These are phyloP conservation scores for Amaranthus hypochondriacus DNA, from an alignment of 148 eudicot species.

Conservation along the genomic window DNA sequence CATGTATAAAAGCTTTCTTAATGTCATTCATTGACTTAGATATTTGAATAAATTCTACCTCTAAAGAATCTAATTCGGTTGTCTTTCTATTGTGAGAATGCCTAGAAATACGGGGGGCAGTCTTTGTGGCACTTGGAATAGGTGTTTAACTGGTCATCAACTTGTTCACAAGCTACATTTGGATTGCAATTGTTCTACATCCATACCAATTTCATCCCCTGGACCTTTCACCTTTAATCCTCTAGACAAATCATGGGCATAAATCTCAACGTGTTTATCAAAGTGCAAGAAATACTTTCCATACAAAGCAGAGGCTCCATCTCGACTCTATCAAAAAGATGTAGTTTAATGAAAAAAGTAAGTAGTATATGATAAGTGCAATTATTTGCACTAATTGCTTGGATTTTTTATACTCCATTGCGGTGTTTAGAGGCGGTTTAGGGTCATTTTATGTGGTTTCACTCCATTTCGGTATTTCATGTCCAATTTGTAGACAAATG, in stretches of 20 bases:
- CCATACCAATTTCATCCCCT: background rate
- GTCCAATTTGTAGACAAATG: no score
- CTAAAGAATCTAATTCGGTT: background rate
- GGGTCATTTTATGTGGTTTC: no score
- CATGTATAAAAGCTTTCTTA: background rate
- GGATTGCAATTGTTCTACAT: background rate
- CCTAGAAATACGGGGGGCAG: background rate
- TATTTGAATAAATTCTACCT: background rate
- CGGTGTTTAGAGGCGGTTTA: no score
- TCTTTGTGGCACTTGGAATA: background rate
- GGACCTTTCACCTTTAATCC: background rate
- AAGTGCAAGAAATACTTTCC: background rate
- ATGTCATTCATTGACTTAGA: constrained; percentile 9
- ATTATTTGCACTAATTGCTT: no score
- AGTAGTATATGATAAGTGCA: no score
- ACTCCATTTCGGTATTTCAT: no score
- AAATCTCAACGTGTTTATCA: constrained; percentile 5
- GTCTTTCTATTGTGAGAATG: background rate
- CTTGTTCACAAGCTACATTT: background rate
- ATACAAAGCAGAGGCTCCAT: constrained; percentile 3
- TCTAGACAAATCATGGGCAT: background rate
- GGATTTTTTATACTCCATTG: no score
- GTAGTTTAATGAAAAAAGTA: background rate
- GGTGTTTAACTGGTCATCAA: background rate
- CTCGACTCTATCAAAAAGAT: background rate